phyloP scores from a whole-genome alignment of 2,329 filamentous ascomycete genomes.

The Pseudogymnoascus sp. region DNA sequence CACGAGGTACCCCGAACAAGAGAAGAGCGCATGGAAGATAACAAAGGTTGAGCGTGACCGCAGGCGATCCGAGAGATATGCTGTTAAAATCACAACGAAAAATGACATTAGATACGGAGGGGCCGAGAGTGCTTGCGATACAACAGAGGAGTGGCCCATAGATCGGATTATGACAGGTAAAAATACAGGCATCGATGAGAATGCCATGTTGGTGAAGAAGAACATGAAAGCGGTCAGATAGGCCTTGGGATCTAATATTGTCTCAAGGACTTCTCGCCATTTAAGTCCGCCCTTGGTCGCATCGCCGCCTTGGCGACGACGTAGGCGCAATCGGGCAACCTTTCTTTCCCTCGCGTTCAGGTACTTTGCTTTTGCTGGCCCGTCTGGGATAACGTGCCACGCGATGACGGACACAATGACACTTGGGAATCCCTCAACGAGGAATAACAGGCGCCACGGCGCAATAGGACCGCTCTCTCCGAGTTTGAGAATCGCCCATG shows the following conservation, averaged over 20 bases:
- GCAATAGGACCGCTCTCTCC: conserved; percentile 61
- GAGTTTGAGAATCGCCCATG: conserved; percentile 67
- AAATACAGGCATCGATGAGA: conserved; percentile 80
- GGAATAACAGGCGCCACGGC: conserved; percentile 77
- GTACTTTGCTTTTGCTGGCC: conserved; percentile 57
- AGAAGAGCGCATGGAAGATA: conserved; percentile 60
- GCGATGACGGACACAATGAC: conserved; percentile 66
- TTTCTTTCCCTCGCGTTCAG: conserved; percentile 56
- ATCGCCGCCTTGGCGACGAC: conserved; percentile 22
- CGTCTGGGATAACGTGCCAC: conserved; percentile 70
- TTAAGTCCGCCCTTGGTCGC: conserved; percentile 35
- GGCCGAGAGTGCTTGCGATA: conserved; percentile 69
- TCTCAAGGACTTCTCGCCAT: conserved; percentile 47
- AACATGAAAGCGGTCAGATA: conserved; percentile 77
- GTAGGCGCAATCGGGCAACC: conserved; percentile 62
- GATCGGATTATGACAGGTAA: conserved; percentile 70
- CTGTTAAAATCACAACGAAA: conserved; percentile 60
- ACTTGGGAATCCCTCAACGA: conserved; percentile 78
- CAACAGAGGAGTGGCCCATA: conserved; percentile 62
- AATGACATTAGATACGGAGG: conserved; percentile 77
- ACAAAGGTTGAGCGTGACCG: conserved; percentile 58
- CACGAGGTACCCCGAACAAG: conserved; percentile 50
- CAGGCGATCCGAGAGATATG: conserved; percentile 61
- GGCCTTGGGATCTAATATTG: conserved; percentile 57
- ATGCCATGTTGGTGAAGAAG: conserved; percentile 81